Base-by-base conservation (phyloP, 257 asterid genomes). In the Nicotiana paniculata region DNA sequence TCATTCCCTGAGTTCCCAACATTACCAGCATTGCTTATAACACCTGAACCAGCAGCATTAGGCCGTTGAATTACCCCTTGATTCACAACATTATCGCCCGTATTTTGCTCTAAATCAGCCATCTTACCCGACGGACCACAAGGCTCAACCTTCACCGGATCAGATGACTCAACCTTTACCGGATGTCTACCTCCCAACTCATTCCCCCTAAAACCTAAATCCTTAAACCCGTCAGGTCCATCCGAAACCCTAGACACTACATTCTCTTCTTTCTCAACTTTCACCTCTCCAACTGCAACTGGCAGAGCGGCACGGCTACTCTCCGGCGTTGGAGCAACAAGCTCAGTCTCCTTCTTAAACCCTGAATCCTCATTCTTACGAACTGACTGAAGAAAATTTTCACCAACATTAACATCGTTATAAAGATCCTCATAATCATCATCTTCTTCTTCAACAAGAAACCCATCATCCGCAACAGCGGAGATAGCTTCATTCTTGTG, bases 341-440 rank as follows among this genome's bases (percentile, higher is more conserved):
- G 48, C 48, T 43, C 48, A 43, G 48, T 9, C 48, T 43, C 48
- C 48, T 43, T 8, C 48, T 43, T 43, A 43, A 7, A 43, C 48
- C 48, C 48, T 43, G 8, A 43, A 84, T 93, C 96, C 83, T 91
- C 93, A 79, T 79, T 91, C 86, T 87, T 89, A 55, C 90, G 86
- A 83, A 91, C 82, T 10, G 97, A 89, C 83, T 91, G 97, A 81
- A 92, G 85, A 87, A 96, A 94, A 75, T 91, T 87, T 89, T 95
- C 99, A 35, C 98, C 98, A 46, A 96, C 97, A 72, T 96, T 96
- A 59, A 96, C 99, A 84, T 96, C 99, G 70, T 93, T 94, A 81
- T 96, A 96, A 26, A 96, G 97, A 82, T 96, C 99, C 81, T 96
- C 99, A 35, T 92, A 96, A 75, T 96, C 98, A 79, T 93, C 97